These are phyloP conservation scores for Talaromyces piceae DNA, from an alignment of 2,329 filamentous ascomycete species.

Conservation along the genomic window DNA sequence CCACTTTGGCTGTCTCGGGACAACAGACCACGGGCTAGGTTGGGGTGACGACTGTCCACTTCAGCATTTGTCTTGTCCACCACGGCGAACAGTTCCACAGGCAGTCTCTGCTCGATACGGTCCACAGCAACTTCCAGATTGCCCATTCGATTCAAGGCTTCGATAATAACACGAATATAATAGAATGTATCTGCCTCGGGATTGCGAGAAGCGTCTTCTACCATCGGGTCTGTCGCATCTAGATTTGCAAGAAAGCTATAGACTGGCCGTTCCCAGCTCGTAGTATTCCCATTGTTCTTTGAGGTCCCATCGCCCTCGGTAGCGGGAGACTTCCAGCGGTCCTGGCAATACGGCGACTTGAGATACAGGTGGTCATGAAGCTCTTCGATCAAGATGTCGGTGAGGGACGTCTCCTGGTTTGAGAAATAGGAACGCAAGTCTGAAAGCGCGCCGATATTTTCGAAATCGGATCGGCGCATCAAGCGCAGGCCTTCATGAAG, in stretches of 20 bases:
- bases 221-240: slow-evolving; percentile 50
- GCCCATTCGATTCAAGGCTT: slow-evolving; percentile 83
- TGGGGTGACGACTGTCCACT: slow-evolving; percentile 87
- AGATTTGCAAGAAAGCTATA: slow-evolving; percentile 52
- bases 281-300: slow-evolving; percentile 21
- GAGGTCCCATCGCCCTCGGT: slow-evolving; percentile 26
- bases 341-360: slow-evolving; percentile 95
- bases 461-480: slow-evolving; percentile 78
- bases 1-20: slow-evolving; percentile 44
- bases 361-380: slow-evolving; percentile 95
- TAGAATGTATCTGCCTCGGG: slow-evolving; percentile 93
- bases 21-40: slow-evolving; percentile 52
- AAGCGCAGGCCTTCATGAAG: slow-evolving; percentile 79
- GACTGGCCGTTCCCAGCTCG: slow-evolving; percentile 47
- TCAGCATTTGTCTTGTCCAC: slow-evolving; percentile 94
- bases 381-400: slow-evolving; percentile 95
- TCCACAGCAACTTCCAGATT: slow-evolving; percentile 80
- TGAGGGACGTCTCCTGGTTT: slow-evolving; percentile 86
- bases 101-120: slow-evolving; percentile 83
- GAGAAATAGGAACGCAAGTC: slow-evolving; percentile 82
- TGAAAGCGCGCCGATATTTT: slow-evolving; percentile 79
- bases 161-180: slow-evolving; percentile 80
- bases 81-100: slow-evolving; percentile 86
- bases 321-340: slow-evolving; percentile 76
- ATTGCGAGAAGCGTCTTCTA: slow-evolving; percentile 86